Evolutionary conservation across 768 basidiomycete species (phyloP).

Genomic region (Suillus sp.): DNA sequence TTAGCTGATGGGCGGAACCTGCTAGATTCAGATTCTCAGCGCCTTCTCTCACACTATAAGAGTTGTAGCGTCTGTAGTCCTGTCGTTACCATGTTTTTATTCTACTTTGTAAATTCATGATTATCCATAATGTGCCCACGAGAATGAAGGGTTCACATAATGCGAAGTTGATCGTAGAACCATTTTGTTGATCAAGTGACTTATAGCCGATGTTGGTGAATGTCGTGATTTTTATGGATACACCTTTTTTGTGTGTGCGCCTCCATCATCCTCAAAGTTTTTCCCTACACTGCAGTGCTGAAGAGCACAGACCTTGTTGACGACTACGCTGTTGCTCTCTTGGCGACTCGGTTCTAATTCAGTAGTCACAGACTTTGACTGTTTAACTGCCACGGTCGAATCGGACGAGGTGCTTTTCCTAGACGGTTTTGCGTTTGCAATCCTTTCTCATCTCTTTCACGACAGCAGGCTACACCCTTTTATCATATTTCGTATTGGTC

Average conservation of each 20-base stretch:
- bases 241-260: conserved; percentile 12
- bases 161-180: not conserved
- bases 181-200: conserved; percentile 8
- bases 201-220: conserved; percentile 12
- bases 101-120: not conserved
- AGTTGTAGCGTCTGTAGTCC: not conserved
- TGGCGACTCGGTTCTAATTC: conserved; percentile 16
- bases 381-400: conserved; percentile 13
- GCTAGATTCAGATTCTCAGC: not conserved
- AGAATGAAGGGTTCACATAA: not conserved
- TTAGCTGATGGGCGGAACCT: not conserved
- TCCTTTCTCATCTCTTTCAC: conserved; percentile 13
- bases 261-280: conserved; percentile 8
- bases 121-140: not conserved
- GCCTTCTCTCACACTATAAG: not conserved
- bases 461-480: conserved; percentile 9
- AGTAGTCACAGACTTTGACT: conserved; percentile 1
- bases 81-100: not conserved
- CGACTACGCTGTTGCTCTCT: not conserved
- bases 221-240: conserved; percentile 13
- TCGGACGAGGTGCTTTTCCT: conserved; percentile 14
- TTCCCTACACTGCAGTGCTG: conserved; percentile 10
- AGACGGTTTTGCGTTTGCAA: conserved; percentile 3
- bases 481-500: not conserved
- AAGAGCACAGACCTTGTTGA: conserved; percentile 2